Evolutionary conservation across 2,329 filamentous ascomycete species (phyloP).

Genomic region (Tolypocladium nubicola): DNA sequence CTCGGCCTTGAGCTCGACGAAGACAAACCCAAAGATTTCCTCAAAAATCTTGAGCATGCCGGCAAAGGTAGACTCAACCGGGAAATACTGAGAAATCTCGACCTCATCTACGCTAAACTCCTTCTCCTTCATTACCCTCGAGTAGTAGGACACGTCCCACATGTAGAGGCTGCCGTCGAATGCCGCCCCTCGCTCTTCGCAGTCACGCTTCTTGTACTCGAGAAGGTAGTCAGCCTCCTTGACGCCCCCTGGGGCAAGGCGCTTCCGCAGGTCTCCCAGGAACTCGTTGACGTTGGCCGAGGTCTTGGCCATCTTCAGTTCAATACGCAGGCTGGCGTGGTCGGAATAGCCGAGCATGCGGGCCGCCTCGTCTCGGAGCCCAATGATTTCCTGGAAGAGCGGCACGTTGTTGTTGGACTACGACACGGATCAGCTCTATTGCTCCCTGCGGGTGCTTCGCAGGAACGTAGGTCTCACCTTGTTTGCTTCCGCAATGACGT

Average conservation of each 20-base stretch:
- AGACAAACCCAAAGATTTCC: constrained; percentile 68
- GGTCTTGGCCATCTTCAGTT: constrained; percentile 79
- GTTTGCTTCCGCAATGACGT: constrained; percentile 70
- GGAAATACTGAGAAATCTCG: constrained; percentile 77
- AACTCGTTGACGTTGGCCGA: constrained; percentile 63
- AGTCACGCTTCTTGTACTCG: constrained; percentile 62
- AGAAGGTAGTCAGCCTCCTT: constrained; percentile 63
- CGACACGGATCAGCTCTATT: background rate
- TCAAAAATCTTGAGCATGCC: constrained; percentile 81
- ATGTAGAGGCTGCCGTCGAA: constrained; percentile 66
- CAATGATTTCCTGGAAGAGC: constrained; percentile 64
- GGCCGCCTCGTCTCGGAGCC: constrained; percentile 68
- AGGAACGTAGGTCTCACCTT: constrained; percentile 38
- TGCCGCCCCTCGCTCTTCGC: constrained; percentile 44
- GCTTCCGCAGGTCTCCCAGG: constrained; percentile 55
- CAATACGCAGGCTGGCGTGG: constrained; percentile 65
- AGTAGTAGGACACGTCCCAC: constrained; percentile 76
- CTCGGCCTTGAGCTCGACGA: constrained; percentile 59
- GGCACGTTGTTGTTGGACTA: constrained; percentile 58
- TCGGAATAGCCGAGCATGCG: constrained; percentile 66
- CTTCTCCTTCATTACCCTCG: constrained; percentile 68
- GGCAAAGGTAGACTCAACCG: constrained; percentile 59
- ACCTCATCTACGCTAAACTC: constrained; percentile 73
- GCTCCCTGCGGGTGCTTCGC: too few species aligned
- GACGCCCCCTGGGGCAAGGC: constrained; percentile 56